Evolutionary conservation across 331 rosid species (phyloP).

Genomic region (Rosa hybrid): DNA sequence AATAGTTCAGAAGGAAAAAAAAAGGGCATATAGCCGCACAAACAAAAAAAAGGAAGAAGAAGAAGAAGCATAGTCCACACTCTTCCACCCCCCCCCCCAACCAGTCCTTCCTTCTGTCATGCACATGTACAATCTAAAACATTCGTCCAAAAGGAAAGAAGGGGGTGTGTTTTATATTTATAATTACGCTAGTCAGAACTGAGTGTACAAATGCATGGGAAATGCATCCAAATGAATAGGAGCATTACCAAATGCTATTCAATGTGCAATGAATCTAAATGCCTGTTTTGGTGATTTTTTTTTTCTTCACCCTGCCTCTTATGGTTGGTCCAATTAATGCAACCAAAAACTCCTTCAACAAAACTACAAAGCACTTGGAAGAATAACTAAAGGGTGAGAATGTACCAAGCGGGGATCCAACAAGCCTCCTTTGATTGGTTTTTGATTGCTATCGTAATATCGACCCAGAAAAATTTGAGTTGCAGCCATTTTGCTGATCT

Average conservation of each 20-base stretch:
- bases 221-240: neutral
- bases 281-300: neutral
- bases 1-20: neutral
- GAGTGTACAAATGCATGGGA: neutral
- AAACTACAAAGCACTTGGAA: neutral
- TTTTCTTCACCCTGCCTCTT: neutral
- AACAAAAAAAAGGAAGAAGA: no score
- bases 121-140: neutral
- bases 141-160: neutral
- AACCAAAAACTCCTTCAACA: neutral
- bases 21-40: no score
- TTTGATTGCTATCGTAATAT: slow-evolving; percentile 50
- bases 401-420: slow-evolving; percentile 85
- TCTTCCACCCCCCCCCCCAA: neutral
- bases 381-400: neutral
- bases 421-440: slow-evolving; percentile 58
- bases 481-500: slow-evolving; percentile 64
- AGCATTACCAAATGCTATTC: neutral
- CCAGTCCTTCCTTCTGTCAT: neutral
- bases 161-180: neutral
- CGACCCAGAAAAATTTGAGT: slow-evolving; percentile 57
- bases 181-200: neutral
- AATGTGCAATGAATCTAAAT: neutral
- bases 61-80: no score
- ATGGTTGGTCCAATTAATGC: neutral